Evolutionary conservation across 768 basidiomycete genomes (phyloP).

Genomic region (Leccinum uliginosum): DNA sequence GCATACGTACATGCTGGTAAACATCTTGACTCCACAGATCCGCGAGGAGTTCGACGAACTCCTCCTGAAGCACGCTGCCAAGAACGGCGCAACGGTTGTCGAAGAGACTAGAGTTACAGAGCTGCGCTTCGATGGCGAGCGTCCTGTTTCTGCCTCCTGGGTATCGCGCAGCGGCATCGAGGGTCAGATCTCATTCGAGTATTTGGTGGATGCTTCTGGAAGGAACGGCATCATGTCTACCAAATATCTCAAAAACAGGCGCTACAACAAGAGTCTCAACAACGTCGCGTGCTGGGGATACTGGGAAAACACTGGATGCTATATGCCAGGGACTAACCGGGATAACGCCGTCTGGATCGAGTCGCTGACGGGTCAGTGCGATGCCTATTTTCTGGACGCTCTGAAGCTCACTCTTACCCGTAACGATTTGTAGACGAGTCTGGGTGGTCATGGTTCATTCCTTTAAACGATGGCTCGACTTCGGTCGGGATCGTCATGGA

Average conservation of each 20-base stretch:
- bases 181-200: constrained; percentile 7
- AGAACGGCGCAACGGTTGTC: neutral
- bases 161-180: neutral
- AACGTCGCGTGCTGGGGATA: constrained; percentile 37
- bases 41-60: constrained; percentile 7
- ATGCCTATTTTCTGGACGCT: neutral
- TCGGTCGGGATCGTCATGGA: constrained; percentile 56
- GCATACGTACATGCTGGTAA: neutral
- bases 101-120: constrained; percentile 6
- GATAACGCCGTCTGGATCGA: constrained; percentile 37
- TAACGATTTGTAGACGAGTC: constrained; percentile 39
- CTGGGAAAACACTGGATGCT: constrained; percentile 29
- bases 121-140: constrained; percentile 1
- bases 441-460: constrained; percentile 58
- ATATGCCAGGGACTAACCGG: constrained; percentile 28
- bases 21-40: neutral
- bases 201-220: constrained; percentile 9
- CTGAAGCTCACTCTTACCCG: neutral
- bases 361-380: constrained; percentile 18
- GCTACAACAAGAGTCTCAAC: constrained; percentile 29
- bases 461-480: constrained; percentile 43
- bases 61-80: constrained; percentile 1
- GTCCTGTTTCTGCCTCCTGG: neutral
- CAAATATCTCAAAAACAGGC: constrained; percentile 33
- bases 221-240: constrained; percentile 12